Conservation (phyloP, 1,139 yeast species). For the Fermentozyma sake region DNA sequence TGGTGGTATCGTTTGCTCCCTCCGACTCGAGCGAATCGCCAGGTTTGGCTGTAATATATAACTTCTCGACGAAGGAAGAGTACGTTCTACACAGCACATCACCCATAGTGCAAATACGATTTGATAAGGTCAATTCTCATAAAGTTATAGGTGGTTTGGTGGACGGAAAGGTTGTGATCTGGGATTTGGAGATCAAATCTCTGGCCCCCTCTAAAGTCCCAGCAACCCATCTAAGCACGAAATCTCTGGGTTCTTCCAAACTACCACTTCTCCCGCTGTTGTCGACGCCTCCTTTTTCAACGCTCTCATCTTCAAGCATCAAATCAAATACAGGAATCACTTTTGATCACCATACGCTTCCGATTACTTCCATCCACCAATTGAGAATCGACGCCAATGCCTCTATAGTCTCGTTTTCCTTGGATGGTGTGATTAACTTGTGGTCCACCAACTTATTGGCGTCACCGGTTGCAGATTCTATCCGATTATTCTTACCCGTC, state of each 20-base stretch:
- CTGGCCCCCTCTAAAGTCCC: too few species aligned
- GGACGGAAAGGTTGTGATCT: slow-evolving; percentile 36
- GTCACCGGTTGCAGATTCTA: slow-evolving; percentile 22
- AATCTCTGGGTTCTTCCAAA: slow-evolving; percentile 1
- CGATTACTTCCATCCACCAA: slow-evolving; percentile 15
- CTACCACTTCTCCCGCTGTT: slow-evolving; percentile 27
- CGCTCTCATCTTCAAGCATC: slow-evolving; percentile 5
- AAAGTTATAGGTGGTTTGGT: slow-evolving; percentile 34
- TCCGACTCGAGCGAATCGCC: slow-evolving; percentile 11
- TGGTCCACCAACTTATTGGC: slow-evolving; percentile 41
- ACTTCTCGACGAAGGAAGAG: neutral
- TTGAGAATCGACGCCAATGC: slow-evolving; percentile 21
- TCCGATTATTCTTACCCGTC: slow-evolving; percentile 10
- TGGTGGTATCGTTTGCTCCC: slow-evolving; percentile 30
- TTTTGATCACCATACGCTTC: slow-evolving; percentile 9
- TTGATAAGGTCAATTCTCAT: slow-evolving; percentile 26
- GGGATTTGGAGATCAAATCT: slow-evolving; percentile 27
- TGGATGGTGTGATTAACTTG: slow-evolving; percentile 31
- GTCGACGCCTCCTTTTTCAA: slow-evolving; percentile 19
- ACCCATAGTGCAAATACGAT: slow-evolving; percentile 42
- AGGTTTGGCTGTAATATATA: slow-evolving; percentile 30
- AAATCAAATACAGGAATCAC: slow-evolving; percentile 2
- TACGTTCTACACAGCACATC: slow-evolving; percentile 37
- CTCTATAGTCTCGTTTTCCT: slow-evolving; percentile 27
- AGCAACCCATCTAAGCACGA: too few species aligned